phyloP scores from a whole-genome alignment of 2,329 filamentous ascomycete genomes.

The Ambrosiella beaveri region DNA sequence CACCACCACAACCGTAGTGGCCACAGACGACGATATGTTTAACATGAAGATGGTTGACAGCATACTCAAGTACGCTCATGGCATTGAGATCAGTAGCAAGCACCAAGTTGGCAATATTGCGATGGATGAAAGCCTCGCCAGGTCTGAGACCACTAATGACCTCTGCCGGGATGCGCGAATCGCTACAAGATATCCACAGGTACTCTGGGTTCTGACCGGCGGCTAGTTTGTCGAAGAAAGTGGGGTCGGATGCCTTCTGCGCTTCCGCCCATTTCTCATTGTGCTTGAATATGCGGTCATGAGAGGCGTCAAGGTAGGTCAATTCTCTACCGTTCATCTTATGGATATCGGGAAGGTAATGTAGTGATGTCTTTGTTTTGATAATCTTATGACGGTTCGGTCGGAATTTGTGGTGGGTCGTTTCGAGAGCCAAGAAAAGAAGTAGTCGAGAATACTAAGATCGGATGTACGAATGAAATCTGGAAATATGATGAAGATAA shows the following conservation, averaged over 20 bases:
- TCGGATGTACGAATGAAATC: too few relatives aligned
- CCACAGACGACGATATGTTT: conserved; percentile 69
- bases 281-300: conserved; percentile 51
- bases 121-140: conserved; percentile 87
- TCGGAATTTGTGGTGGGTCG: background rate
- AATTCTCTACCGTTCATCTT: background rate
- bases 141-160: conserved; percentile 67
- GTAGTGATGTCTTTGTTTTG: too few relatives aligned
- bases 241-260: conserved; percentile 40
- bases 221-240: conserved; percentile 46
- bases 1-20: conserved; percentile 62
- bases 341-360: background rate
- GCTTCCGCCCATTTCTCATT: conserved; percentile 48
- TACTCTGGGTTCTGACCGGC: conserved; percentile 53
- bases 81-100: conserved; percentile 64
- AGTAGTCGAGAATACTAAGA: too few relatives aligned
- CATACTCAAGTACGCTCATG: conserved; percentile 72
- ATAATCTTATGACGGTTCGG: background rate
- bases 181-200: conserved; percentile 81
- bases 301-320: conserved; percentile 41
- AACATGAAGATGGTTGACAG: conserved; percentile 62
- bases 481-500: too few relatives aligned
- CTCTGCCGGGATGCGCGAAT: conserved; percentile 82
- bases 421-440: too few relatives aligned
- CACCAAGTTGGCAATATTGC: conserved; percentile 86